Conservation (phyloP, 106 monocot species). For the Allium cepa region DNA sequence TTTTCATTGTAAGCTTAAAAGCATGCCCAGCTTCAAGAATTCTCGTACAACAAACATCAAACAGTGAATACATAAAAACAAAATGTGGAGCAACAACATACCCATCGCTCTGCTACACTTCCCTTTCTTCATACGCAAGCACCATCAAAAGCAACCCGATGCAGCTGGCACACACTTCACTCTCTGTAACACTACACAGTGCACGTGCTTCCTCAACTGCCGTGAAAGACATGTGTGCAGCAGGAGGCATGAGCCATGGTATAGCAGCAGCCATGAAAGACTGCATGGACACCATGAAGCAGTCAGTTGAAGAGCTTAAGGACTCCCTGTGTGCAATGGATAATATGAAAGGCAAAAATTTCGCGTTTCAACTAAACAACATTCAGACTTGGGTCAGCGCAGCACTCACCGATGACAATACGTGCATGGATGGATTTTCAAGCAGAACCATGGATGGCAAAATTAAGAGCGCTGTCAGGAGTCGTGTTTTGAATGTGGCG, state of each 20-base stretch:
- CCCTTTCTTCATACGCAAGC: slow-evolving; percentile 25
- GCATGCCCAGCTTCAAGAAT: background rate
- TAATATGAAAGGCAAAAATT: slow-evolving; percentile 3
- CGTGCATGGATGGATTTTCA: slow-evolving; percentile 36
- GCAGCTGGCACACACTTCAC: slow-evolving; percentile 19
- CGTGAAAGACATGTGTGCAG: slow-evolving; percentile 3
- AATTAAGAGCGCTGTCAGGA: slow-evolving; percentile 20
- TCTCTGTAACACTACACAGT: slow-evolving; percentile 12
- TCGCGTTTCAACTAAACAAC: slow-evolving; percentile 15
- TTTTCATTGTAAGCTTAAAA: background rate
- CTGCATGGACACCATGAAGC: slow-evolving; percentile 2
- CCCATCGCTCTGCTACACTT: slow-evolving; percentile 22
- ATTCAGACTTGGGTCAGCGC: slow-evolving; percentile 54
- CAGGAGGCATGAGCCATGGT: slow-evolving; percentile 1
- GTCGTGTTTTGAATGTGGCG: slow-evolving; percentile 18
- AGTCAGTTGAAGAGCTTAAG: slow-evolving; percentile 24
- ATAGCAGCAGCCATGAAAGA: slow-evolving; percentile 22
- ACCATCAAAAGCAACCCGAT: slow-evolving; percentile 12
- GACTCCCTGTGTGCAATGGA: slow-evolving; percentile 18
- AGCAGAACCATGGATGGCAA: background rate
- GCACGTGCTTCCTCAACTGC: slow-evolving; percentile 7
- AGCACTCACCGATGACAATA: slow-evolving; percentile 36
- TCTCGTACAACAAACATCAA: background rate
- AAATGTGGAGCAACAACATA: slow-evolving; percentile 15
- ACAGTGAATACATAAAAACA: background rate